These are phyloP conservation scores for Agaricus sinodeliciosus DNA, from an alignment of 768 basidiomycete species.

Conservation along the genomic window DNA sequence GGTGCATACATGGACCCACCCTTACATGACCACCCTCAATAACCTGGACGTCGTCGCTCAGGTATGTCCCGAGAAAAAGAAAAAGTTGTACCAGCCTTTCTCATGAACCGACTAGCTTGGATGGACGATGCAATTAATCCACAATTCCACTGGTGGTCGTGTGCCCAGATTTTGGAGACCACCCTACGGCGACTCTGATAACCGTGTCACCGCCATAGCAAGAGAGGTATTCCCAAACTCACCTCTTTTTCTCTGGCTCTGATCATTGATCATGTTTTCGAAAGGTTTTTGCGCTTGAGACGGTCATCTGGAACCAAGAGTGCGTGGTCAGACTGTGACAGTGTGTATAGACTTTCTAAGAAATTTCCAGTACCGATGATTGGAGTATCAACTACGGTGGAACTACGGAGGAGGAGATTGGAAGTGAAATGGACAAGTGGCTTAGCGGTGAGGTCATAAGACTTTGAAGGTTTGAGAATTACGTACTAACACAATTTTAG, in stretches of 20 bases:
- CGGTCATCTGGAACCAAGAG: constrained; percentile 93
- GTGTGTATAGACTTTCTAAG: neutral
- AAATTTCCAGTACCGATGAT: constrained; percentile 53
- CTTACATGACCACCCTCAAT: constrained; percentile 72
- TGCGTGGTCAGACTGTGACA: constrained; percentile 25
- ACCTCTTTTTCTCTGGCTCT: neutral
- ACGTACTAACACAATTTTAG: constrained; percentile 17
- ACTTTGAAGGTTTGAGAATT: neutral
- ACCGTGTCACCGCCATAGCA: constrained; percentile 80
- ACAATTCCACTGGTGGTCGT: constrained; percentile 74
- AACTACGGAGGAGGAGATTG: constrained; percentile 43
- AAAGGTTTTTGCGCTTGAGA: constrained; percentile 66
- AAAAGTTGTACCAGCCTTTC: neutral
- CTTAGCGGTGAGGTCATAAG: constrained; percentile 20
- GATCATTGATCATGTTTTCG: neutral
- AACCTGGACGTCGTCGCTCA: constrained; percentile 67
- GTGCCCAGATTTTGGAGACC: constrained; percentile 77
- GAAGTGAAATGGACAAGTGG: constrained; percentile 47
- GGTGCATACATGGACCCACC: constrained; percentile 67
- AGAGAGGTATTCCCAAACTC: constrained; percentile 42
- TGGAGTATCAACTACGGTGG: constrained; percentile 52
- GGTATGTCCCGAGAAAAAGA: constrained; percentile 21
- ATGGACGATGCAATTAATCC: constrained; percentile 75
- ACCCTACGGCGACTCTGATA: constrained; percentile 81
- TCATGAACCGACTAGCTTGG: constrained; percentile 42